Conservation (phyloP, 2,329 filamentous ascomycete species). For the Ophiostoma sp. region DNA sequence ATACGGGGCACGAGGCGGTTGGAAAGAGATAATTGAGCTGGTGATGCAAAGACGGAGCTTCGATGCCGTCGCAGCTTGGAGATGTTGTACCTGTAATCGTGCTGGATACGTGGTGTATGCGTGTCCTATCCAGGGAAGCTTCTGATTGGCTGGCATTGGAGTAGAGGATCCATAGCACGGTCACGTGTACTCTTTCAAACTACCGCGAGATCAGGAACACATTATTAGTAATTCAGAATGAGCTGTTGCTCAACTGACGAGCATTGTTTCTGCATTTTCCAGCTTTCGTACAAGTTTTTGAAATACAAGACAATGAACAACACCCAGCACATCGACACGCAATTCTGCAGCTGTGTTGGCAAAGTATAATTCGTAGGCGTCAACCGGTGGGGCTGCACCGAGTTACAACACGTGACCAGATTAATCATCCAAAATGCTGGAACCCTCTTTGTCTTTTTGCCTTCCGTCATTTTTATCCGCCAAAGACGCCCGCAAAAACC, state of each 20-base stretch:
- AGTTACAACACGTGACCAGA: conserved; percentile 20
- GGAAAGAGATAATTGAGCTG: neutral
- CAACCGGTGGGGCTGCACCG: neutral
- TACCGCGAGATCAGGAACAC: neutral
- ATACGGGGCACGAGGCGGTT: neutral
- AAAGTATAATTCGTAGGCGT: neutral
- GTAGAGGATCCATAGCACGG: neutral
- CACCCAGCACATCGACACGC: neutral
- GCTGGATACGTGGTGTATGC: conserved; percentile 15
- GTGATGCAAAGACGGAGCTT: conserved; percentile 19
- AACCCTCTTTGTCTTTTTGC: neutral
- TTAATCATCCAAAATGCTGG: conserved; percentile 15
- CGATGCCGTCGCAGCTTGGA: conserved; percentile 1
- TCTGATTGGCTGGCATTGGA: neutral
- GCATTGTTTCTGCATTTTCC: too few relatives aligned
- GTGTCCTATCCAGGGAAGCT: conserved; percentile 3
- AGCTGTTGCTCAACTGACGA: neutral
- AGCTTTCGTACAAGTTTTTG: too few relatives aligned
- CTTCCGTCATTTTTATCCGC: conserved; percentile 21
- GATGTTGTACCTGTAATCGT: conserved; percentile 3
- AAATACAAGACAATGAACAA: too few relatives aligned
- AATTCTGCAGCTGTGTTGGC: neutral
- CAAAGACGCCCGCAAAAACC: conserved; percentile 19
- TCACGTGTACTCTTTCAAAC: neutral
- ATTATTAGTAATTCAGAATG: neutral